Evolutionary conservation across 176 grass and related monocot species (phyloP), one percentile per base, ranked within the genome.

Genomic region (Oryza glumipatula): DNA sequence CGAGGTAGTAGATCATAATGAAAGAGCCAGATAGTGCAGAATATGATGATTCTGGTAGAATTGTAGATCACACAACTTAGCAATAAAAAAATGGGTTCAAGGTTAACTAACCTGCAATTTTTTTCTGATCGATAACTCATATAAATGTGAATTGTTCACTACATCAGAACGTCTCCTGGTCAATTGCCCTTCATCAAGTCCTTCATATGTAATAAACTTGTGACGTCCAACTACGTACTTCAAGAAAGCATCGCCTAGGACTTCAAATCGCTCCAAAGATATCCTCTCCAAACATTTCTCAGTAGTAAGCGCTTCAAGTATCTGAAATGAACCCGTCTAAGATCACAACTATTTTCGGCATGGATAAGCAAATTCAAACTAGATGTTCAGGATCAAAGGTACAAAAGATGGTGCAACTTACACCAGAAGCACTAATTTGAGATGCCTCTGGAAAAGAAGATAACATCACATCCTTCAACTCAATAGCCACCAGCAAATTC

Each of bases 241-340:
- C 80, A 98, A 86, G 87, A 98, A 95, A 84, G 96, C 87, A 87
- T 98, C 96, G 77, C 96, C 96, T 82, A 98, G 87, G 65, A 98
- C 96, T 90, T 98, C 96, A 85, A 93, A 94, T 58, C 96, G 85
- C 85, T 98, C 96, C 38, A 98, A 80, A 77, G 96, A 98, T 30
- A 98, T 67, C 66, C 96, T 91, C 74, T 98, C 96, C 87, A 90
- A 88, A 87, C 96, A 98, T 85, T 88, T 95, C 73, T 98, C 96
- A 67, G 96, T 98, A 83, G 96, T 98, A 78, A 98, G 80, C 64
- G 96, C 91, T 93, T 98, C 87, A 79, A 98, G 91, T 65, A 98
- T 95, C 96, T 98, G 89, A 73, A 88, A 92, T 64, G 35, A 69
- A 85, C 39, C 69, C 45, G 4, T 67, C 72, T 51, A 74, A 73